phyloP scores from a whole-genome alignment of 106 monocot genomes.

The Allium sativum region DNA sequence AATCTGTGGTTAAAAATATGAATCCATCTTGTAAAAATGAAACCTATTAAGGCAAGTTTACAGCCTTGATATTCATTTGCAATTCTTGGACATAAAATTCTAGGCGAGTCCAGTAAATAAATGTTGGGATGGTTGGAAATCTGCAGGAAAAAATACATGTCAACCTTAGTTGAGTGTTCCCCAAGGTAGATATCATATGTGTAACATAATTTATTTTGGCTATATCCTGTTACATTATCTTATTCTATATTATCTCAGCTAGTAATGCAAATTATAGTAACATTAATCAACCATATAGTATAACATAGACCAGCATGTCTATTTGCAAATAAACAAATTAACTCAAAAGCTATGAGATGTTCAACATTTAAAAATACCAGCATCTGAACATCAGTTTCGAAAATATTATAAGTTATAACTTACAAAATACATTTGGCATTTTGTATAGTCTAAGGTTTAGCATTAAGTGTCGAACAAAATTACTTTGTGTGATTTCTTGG shows the following conservation, averaged over 20 bases:
- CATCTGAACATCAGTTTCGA: too few species aligned
- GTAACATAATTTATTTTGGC: neutral
- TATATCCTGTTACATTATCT: neutral
- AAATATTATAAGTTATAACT: too few species aligned
- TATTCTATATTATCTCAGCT: neutral
- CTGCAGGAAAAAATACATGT: conserved; percentile 17
- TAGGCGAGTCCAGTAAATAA: conserved; percentile 80
- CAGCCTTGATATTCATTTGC: conserved; percentile 28
- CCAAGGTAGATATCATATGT: neutral
- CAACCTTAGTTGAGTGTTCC: too few species aligned
- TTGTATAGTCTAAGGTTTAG: too few species aligned
- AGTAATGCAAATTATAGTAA: neutral
- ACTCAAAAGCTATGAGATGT: too few species aligned
- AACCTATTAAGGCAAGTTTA: conserved; percentile 80
- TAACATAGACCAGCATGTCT: too few species aligned
- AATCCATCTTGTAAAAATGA: neutral
- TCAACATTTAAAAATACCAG: too few species aligned
- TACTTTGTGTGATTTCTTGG: too few species aligned
- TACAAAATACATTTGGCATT: too few species aligned
- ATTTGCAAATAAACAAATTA: too few species aligned
- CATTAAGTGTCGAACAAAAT: too few species aligned
- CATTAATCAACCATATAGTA: too few species aligned
- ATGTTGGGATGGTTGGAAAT: conserved; percentile 89
- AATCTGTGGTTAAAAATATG: neutral
- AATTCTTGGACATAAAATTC: conserved; percentile 47